phyloP scores from a whole-genome alignment of 768 basidiomycete species.

The Boletus barrowsii region DNA sequence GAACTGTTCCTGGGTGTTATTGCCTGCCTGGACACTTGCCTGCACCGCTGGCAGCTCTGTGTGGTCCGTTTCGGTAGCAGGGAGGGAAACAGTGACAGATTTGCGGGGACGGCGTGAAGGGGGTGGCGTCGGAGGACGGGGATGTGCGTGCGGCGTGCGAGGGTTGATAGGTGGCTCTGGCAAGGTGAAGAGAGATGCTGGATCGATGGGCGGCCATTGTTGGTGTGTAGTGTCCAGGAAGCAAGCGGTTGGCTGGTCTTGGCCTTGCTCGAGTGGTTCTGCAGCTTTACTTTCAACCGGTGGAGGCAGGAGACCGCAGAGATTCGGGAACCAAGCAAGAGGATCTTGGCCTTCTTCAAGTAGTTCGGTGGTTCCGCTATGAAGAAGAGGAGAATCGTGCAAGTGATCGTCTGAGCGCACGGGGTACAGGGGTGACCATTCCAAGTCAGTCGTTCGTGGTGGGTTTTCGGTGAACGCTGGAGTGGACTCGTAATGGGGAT shows the following conservation, averaged over 20 bases:
- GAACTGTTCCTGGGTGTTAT: background rate
- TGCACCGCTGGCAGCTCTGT: background rate
- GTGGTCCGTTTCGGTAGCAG: background rate
- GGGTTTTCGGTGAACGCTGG: background rate
- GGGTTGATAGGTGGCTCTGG: background rate
- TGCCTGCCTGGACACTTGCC: background rate
- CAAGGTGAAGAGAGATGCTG: background rate
- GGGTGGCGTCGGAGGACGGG: conserved; percentile 9
- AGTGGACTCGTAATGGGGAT: background rate
- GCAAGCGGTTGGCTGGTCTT: background rate
- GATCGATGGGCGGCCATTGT: background rate
- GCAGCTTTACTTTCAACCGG: background rate
- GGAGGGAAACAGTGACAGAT: background rate
- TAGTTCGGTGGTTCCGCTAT: background rate
- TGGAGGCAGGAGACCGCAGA: background rate
- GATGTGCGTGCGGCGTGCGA: background rate
- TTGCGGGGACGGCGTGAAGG: background rate
- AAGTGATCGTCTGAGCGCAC: background rate
- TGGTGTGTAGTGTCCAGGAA: background rate
- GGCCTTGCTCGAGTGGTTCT: background rate
- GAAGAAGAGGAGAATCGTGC: background rate
- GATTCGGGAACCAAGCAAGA: background rate
- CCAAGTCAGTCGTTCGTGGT: background rate
- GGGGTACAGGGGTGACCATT: background rate
- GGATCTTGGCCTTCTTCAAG: background rate